These are phyloP conservation scores for Saturnispora saitoi DNA, from an alignment of 805 yeast species.

Conservation along the genomic window DNA sequence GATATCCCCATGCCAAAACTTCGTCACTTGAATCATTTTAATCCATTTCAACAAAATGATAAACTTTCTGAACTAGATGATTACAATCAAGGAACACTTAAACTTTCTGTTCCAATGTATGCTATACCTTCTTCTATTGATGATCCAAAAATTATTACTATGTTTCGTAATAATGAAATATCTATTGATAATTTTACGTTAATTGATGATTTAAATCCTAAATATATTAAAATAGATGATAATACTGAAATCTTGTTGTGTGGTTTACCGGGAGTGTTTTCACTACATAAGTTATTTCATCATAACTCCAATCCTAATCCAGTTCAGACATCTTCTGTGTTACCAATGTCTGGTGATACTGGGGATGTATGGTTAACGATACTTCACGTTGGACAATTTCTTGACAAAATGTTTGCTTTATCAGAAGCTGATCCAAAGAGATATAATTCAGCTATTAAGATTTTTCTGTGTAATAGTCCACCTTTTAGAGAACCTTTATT, in stretches of 20 bases:
- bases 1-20: slow-evolving; percentile 1
- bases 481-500: slow-evolving; percentile 63
- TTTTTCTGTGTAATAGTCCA: slow-evolving; percentile 62
- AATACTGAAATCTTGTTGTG: slow-evolving; percentile 42
- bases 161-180: slow-evolving; percentile 47
- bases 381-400: slow-evolving; percentile 60
- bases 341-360: slow-evolving; percentile 51
- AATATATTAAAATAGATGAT: slow-evolving; percentile 24
- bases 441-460: slow-evolving; percentile 38
- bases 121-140: slow-evolving; percentile 72
- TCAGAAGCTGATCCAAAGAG: slow-evolving; percentile 26
- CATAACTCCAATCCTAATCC: slow-evolving; percentile 38
- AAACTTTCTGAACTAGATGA: slow-evolving; percentile 48
- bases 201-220: slow-evolving; percentile 49
- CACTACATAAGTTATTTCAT: slow-evolving; percentile 60
- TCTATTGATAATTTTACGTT: slow-evolving; percentile 48
- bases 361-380: slow-evolving; percentile 72
- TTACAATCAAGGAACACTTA: slow-evolving; percentile 36
- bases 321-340: slow-evolving; percentile 2
- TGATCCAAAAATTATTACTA: slow-evolving; percentile 58
- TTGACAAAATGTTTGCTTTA: slow-evolving; percentile 36
- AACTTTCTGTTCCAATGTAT: slow-evolving; percentile 55
- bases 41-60: slow-evolving; percentile 90
- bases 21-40: slow-evolving; percentile 5
- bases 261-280: slow-evolving; percentile 67